phyloP scores from a whole-genome alignment of 805 yeast genomes.

The Ogataea pini region DNA sequence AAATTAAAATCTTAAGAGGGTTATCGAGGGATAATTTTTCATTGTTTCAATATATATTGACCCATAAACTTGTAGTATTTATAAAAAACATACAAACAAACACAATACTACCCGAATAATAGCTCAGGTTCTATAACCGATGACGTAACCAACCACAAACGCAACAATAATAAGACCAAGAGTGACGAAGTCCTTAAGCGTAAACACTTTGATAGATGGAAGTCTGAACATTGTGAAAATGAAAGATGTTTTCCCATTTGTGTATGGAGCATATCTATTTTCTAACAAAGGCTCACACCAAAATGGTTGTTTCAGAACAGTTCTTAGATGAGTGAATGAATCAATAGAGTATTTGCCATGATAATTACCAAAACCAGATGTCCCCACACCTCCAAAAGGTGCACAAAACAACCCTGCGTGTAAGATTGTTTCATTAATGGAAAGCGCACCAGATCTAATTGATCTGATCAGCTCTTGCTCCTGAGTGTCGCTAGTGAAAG shows the following conservation, averaged over 20 bases:
- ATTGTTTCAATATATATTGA: no score
- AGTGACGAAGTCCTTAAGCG: constrained; percentile 2
- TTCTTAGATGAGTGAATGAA: constrained; percentile 76
- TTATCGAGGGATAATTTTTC: constrained; percentile 10
- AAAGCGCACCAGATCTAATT: constrained; percentile 71
- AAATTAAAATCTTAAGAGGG: not conserved
- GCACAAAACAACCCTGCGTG: constrained; percentile 65
- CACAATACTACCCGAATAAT: no score
- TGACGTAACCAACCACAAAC: constrained; percentile 4
- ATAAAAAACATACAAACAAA: no score
- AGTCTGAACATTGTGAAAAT: constrained; percentile 10
- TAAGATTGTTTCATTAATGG: constrained; percentile 70
- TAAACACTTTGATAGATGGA: constrained; percentile 7
- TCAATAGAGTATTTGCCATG: constrained; percentile 73
- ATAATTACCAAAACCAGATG: constrained; percentile 79
- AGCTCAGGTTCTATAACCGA: constrained; percentile 1
- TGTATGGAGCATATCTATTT: constrained; percentile 70
- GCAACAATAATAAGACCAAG: not conserved
- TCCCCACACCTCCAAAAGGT: constrained; percentile 93
- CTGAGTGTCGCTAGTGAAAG: constrained; percentile 51
- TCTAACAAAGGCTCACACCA: constrained; percentile 60
- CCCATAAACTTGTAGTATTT: no score
- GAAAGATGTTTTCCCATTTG: constrained; percentile 29
- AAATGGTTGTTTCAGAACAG: constrained; percentile 58
- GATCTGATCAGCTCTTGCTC: constrained; percentile 52